phyloP scores from a whole-genome alignment of 2,329 filamentous ascomycete genomes.

The Plenodomus lindquistii region DNA sequence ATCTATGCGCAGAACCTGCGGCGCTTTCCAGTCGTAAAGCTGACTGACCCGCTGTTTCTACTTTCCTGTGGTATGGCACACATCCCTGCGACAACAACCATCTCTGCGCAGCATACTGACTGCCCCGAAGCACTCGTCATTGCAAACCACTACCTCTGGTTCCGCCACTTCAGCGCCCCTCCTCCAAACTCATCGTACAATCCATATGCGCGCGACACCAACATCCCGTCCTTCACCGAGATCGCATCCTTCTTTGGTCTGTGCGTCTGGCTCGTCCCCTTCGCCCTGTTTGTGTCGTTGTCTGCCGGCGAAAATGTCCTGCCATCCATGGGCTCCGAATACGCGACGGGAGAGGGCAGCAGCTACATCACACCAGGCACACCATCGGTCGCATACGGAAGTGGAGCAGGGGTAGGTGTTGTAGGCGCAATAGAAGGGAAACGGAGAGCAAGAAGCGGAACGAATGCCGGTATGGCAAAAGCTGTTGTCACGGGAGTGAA shows the following conservation, averaged over 20 bases:
- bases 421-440: constrained; percentile 26
- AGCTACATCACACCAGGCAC: constrained; percentile 52
- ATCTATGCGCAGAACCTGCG: constrained; percentile 88
- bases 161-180: constrained; percentile 79
- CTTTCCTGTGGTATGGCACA: constrained; percentile 70
- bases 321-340: constrained; percentile 85
- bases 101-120: constrained; percentile 5
- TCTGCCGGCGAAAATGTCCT: constrained; percentile 94
- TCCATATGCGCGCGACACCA: constrained; percentile 63
- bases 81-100: background rate
- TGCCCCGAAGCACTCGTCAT: constrained; percentile 71
- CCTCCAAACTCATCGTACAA: constrained; percentile 57
- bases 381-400: constrained; percentile 34
- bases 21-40: constrained; percentile 75
- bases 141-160: constrained; percentile 93
- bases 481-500: constrained; percentile 62
- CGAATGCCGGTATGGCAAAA: constrained; percentile 60
- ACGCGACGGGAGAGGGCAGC: constrained; percentile 62
- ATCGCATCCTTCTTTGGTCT: constrained; percentile 95
- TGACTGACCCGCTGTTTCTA: constrained; percentile 85
- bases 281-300: constrained; percentile 90
- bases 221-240: constrained; percentile 83
- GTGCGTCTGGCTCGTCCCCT: constrained; percentile 95
- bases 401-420: constrained; percentile 36
- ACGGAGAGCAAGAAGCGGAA: constrained; percentile 54